Conservation (phyloP, 371 early-diverging fungal species). For the Rozella allomycis region DNA sequence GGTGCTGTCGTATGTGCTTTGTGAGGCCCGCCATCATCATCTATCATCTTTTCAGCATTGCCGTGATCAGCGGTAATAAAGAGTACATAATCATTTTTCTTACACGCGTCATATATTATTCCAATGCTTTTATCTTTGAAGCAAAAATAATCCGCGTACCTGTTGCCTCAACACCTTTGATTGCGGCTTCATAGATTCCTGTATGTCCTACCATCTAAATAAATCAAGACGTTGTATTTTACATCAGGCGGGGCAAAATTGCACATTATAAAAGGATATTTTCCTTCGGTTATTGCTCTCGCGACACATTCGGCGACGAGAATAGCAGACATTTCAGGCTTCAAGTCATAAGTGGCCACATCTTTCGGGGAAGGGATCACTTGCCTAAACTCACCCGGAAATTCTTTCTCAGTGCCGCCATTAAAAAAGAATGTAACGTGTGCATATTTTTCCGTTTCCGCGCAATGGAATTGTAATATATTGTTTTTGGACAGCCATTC, state of each 20-base stretch:
- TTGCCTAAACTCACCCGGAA: conserved; percentile 63
- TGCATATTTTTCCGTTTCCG: conserved; percentile 99
- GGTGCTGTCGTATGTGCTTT: conserved; percentile 74
- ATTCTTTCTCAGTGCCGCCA: conserved; percentile 87
- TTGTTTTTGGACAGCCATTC: conserved; percentile 77
- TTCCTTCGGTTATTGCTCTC: conserved; percentile 4
- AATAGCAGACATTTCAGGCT: conserved; percentile 85
- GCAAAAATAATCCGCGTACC: no score
- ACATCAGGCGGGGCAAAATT: conserved; percentile 98
- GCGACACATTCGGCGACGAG: conserved; percentile 58
- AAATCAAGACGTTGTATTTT: conserved; percentile 1
- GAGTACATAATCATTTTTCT: conserved; percentile 63
- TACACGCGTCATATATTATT: conserved; percentile 74
- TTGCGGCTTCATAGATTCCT: conserved; percentile 83
- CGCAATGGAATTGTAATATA: conserved; percentile 76
- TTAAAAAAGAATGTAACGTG: conserved; percentile 99
- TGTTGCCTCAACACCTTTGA: conserved; percentile 76
- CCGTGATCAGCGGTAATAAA: conserved; percentile 99
- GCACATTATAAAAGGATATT: conserved; percentile 85
- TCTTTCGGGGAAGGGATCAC: conserved; percentile 75
- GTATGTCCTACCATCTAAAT: conserved; percentile 81
- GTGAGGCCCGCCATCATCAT: conserved; percentile 65
- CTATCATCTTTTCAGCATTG: conserved; percentile 97
- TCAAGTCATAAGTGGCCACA: conserved; percentile 92
- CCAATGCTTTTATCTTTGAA: conserved; percentile 93